Evolutionary conservation across 192 early-diverging fungal species (phyloP).

Genomic region (Podila verticillata): DNA sequence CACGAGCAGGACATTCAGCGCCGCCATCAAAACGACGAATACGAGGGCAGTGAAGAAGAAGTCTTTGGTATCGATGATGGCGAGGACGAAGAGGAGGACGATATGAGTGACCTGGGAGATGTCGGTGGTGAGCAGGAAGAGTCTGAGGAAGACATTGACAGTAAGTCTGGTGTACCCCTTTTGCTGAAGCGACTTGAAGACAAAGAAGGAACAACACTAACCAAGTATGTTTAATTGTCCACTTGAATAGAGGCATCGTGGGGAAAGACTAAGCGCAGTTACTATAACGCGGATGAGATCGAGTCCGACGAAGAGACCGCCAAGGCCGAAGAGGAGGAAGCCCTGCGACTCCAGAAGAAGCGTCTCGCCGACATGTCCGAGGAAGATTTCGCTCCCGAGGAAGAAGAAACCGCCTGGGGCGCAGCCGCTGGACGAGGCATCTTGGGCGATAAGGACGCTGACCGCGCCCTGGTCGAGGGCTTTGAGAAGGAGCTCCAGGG

Average conservation of each 20-base stretch:
- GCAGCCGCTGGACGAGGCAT: slow-evolving; percentile 28
- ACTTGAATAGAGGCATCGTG: slow-evolving; percentile 73
- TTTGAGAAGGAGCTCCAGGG: slow-evolving; percentile 62
- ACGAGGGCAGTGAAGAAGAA: slow-evolving; percentile 78
- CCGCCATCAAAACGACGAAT: slow-evolving; percentile 51
- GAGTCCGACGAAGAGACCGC: slow-evolving; percentile 80
- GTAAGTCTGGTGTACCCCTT: slow-evolving; percentile 22
- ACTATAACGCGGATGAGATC: slow-evolving; percentile 88
- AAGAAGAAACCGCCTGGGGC: slow-evolving; percentile 69
- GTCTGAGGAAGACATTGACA: slow-evolving; percentile 49
- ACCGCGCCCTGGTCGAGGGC: slow-evolving; percentile 57
- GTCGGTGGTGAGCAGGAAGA: slow-evolving; percentile 31
- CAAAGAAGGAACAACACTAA: slow-evolving; percentile 15
- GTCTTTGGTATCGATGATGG: slow-evolving; percentile 76
- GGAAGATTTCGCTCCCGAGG: slow-evolving; percentile 88
- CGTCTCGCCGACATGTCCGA: slow-evolving; percentile 82
- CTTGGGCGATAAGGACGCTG: slow-evolving; percentile 56
- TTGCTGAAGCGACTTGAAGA: not conserved
- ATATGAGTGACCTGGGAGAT: slow-evolving; percentile 35
- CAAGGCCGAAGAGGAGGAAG: slow-evolving; percentile 90
- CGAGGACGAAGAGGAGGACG: slow-evolving; percentile 51
- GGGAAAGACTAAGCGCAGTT: slow-evolving; percentile 80
- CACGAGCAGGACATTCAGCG: slow-evolving; percentile 32
- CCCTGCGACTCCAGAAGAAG: slow-evolving; percentile 84
- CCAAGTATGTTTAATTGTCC: slow-evolving; percentile 6